Conservation (phyloP, 164 flowering plant genomes). For the Tetrastigma voinierianum region DNA sequence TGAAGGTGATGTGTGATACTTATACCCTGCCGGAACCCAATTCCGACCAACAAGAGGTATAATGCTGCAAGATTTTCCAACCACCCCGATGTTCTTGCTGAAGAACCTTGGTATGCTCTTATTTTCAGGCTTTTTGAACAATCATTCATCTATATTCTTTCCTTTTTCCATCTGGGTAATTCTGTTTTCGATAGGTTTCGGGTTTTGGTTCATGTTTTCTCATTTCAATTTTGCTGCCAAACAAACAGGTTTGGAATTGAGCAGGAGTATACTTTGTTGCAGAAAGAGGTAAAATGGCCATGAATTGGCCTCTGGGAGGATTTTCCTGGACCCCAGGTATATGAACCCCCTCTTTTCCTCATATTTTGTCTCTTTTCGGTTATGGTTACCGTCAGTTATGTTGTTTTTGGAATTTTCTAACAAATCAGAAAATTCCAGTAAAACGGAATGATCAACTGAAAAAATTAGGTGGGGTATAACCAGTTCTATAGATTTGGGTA, state of each 20-base stretch:
- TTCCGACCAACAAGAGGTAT: constrained; percentile 58
- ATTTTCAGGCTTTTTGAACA: not conserved
- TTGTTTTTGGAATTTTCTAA: not conserved
- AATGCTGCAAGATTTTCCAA: constrained; percentile 50
- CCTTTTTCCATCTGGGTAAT: too few species aligned
- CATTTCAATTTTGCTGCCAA: not conserved
- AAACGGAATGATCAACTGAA: too few species aligned
- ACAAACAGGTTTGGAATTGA: constrained; percentile 33
- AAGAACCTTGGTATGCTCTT: constrained; percentile 44
- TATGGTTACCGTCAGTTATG: not conserved
- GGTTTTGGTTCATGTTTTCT: not conserved
- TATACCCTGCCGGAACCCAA: constrained; percentile 67
- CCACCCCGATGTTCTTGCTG: constrained; percentile 46
- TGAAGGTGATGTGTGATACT: constrained; percentile 58
- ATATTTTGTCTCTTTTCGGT: not conserved
- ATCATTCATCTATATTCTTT: not conserved
- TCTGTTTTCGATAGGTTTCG: not conserved
- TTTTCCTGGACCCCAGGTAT: constrained; percentile 28
- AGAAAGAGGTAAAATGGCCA: constrained; percentile 36
- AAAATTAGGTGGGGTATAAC: too few species aligned
- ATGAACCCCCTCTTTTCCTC: not conserved
- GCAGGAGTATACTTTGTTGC: constrained; percentile 37
- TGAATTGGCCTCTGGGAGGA: constrained; percentile 41
- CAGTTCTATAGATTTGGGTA: too few species aligned
- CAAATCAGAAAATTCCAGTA: not conserved